Base-by-base conservation (phyloP, 2,329 filamentous ascomycete species). In the Aspergillus jensenii region DNA sequence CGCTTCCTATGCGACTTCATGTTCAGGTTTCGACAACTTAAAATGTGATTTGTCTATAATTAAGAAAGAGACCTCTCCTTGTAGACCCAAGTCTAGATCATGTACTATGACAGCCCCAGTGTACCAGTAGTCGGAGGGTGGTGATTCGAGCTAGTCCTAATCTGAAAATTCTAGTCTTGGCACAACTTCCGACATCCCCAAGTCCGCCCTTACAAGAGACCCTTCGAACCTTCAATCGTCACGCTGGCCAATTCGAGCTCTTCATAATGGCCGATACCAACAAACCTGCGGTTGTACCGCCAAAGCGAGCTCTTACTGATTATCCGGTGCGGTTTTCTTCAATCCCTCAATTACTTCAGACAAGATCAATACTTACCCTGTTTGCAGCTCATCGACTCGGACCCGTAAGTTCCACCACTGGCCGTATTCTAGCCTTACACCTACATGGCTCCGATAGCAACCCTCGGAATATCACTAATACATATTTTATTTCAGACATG, bases 321-420 rank as follows among this genome's bases (percentile, higher is more conserved):
- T 98, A 90, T 76, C 93, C 93, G 59, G 95, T 98, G 81, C 71
- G 90, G 81, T 57, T 50, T 19, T 50, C 23, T 52, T 40, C 60
- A 23, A 48, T 23, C 6, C 33, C 11, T 12, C 35, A 14, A 9
- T 45, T 41, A 21, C 52, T 14, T 11, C 14, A 15, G 46, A 12
- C 5, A 48, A 46, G 33, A 37, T 48, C 46, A 41, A 53, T 59
- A 67, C 68, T 66, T 64, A 67, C 58, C 62, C 56, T 44, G 71
- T 53, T 65, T 63, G 66, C 79, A 99, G 95, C 90, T 98, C 81
- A 98, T 99, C 79, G 95, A 99, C 82, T 96, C 91, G 81, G 95
- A 99, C 79, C 95, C 95, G 93, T 97, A 93, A 74, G 88, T 19
- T 51, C 40, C 39, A 31, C 43, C 46, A 31, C 9, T 23, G n/a